Base-by-base conservation (phyloP, 164 flowering plant genomes). In the Vitis labrusca region DNA sequence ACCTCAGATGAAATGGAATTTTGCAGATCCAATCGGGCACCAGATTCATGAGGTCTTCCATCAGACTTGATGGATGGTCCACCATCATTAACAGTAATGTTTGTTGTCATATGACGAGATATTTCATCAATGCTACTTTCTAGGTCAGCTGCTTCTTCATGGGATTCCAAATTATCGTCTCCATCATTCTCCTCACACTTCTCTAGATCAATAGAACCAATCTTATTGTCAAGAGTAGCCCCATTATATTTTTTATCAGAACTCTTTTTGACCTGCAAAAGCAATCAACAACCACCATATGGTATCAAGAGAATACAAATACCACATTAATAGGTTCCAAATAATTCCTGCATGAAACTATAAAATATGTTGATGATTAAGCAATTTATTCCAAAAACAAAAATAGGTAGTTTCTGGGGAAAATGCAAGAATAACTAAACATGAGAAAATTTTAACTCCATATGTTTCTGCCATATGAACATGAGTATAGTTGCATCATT, bases 1-100 rank as follows among this genome's bases (percentile, higher is more conserved):
- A 91, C 99, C 97, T 94, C 97, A 58, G 85, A 78, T 67, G 69
- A 51, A 67, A 50, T 67, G 77, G 85, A 75, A 74, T 60, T 76
- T 76, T 85, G 84, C 54, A 50, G 54, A 55, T 73, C 81, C 54
- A 59, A 16, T 51, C 57, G 78, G 14, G 71, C 52, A 69, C 72
- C 63, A 44, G 77, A 64, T 69, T 73, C 80, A 30, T 66, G 60
- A 63, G 69, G 66, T 68, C 77, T 81, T 71, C 60, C 78, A 69
- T 73, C 73, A 67, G 86, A 77, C 57, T 63, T 73, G 65, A 65
- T 67, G 50, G 78, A 47, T 37, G 32, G 52, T 27, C 73, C 76
- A 64, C 59, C 69, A 72, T 75, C 79, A 77, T 64, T 60, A 61
- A 85, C 54, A 10, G 74, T 74, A 73, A 82, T 73, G 51, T 67